phyloP scores from a whole-genome alignment of 2,329 filamentous ascomycete genomes.

The Metarhizium humberi region DNA sequence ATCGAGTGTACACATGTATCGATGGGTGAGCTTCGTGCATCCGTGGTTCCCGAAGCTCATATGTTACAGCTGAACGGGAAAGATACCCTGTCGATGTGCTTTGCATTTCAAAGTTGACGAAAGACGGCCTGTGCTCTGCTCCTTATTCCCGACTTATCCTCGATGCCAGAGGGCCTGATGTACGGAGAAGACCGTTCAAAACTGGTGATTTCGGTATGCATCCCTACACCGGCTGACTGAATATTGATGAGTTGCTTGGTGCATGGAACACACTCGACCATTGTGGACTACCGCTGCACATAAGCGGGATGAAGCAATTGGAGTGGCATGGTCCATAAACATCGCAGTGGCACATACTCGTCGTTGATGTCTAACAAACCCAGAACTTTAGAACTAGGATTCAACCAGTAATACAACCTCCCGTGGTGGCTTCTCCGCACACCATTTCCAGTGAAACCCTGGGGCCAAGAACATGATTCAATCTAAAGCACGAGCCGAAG shows the following conservation, averaged over 20 bases:
- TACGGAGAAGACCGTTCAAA: not conserved
- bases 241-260: not conserved
- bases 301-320: not conserved
- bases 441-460: not conserved
- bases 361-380: not conserved
- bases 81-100: too few relatives aligned
- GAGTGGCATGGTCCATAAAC: not conserved
- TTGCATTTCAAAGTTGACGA: not conserved
- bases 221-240: not conserved
- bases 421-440: not conserved
- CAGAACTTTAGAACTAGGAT: too few relatives aligned
- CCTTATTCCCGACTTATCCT: not conserved
- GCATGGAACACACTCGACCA: not conserved
- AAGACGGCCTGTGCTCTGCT: not conserved
- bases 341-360: not conserved
- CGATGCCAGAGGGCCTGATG: not conserved
- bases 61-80: too few relatives aligned
- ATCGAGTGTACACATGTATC: not conserved
- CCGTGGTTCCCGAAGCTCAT: too few relatives aligned
- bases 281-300: not conserved
- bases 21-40: not conserved
- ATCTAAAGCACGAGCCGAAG: not conserved
- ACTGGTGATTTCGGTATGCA: not conserved
- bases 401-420: not conserved
- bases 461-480: not conserved